These are phyloP conservation scores for Macrophomina tecta DNA, from an alignment of 2,329 filamentous ascomycete species.

Conservation along the genomic window DNA sequence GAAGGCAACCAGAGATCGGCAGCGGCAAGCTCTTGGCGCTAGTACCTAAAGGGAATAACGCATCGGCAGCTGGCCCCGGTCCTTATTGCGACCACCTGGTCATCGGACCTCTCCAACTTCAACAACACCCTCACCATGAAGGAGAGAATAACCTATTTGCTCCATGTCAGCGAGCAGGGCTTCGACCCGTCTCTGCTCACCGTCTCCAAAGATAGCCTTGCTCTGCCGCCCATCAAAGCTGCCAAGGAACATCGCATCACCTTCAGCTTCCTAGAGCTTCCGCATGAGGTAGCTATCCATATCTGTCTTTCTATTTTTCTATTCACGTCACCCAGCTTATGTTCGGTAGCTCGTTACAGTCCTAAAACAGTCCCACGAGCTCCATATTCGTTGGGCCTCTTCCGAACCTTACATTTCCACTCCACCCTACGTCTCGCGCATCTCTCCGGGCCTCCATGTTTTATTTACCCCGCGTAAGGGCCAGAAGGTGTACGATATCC, in stretches of 20 bases:
- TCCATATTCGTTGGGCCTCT: conserved; percentile 82
- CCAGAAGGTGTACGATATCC: conserved; percentile 25
- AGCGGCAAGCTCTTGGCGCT: conserved; percentile 10
- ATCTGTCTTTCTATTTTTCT: background rate
- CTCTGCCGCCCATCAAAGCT: conserved; percentile 66
- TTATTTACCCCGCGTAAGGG: conserved; percentile 69
- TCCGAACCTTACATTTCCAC: conserved; percentile 62
- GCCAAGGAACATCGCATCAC: conserved; percentile 82
- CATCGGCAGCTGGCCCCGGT: background rate
- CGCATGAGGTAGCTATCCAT: conserved; percentile 59
- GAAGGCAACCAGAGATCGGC: background rate
- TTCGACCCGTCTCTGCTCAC: conserved; percentile 69
- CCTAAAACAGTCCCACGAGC: conserved; percentile 69
- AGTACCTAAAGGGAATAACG: background rate
- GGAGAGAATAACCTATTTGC: conserved; percentile 76
- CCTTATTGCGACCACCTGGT: conserved; percentile 25
- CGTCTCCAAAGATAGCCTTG: conserved; percentile 60
- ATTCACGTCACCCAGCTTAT: conserved; percentile 17
- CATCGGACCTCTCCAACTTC: conserved; percentile 4
- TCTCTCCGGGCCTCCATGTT: conserved; percentile 82
- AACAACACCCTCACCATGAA: conserved; percentile 61
- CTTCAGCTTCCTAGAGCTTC: conserved; percentile 74
- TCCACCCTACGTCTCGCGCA: conserved; percentile 74
- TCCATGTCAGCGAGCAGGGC: conserved; percentile 60
- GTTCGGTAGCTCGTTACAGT: conserved; percentile 61